Evolutionary conservation across 305 asterid species (phyloP), one percentile per base, ranked within the genome.

Genomic region (Fraxinus latifolia): DNA sequence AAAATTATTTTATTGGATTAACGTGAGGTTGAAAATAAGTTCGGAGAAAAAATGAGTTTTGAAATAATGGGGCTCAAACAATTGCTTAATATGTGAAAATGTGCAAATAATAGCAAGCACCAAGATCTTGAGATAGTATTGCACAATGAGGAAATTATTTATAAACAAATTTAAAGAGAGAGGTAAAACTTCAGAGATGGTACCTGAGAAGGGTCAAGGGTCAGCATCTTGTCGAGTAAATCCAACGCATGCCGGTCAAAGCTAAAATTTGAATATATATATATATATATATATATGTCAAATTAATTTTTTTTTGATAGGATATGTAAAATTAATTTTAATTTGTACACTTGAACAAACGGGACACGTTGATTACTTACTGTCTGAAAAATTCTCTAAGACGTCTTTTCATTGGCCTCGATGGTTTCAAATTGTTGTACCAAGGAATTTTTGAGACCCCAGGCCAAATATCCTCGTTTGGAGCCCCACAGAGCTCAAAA

Each of bases 181-280:
- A 80, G 8, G 31, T 60, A 60, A 55, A 76, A 34, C 25, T 32
- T 71, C 34, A 77, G 53, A 36, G 50, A 23, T 6, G 19, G 58
- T 93, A 95, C 98, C 96, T 93, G 96, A 77, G 97, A 84, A 21
- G 97, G 98, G 84, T 95, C 97, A 21, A 95, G 98, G 72, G 93
- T 85, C 85, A 95, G 84, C 98, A 93, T 95, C 82, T 82, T 85
- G 84, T 95, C 98, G 78, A 95, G 95, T 82, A 93, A 90, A 88
- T 95, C 99, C 90, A 95, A 74, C 36, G 98, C 99, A 89, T 95
- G 93, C 15, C 95, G 97, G 82, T 95, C 98, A 85, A 95, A 93
- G 89, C 98, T 95, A 79, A 34, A 9, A 60, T 55, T 81, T 47
- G 81, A 9, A 71, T 70, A 76, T 42, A 82, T 55, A 76, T 29